Conservation (phyloP, 768 basidiomycete genomes). For the Pulveroboletus ravenelii region DNA sequence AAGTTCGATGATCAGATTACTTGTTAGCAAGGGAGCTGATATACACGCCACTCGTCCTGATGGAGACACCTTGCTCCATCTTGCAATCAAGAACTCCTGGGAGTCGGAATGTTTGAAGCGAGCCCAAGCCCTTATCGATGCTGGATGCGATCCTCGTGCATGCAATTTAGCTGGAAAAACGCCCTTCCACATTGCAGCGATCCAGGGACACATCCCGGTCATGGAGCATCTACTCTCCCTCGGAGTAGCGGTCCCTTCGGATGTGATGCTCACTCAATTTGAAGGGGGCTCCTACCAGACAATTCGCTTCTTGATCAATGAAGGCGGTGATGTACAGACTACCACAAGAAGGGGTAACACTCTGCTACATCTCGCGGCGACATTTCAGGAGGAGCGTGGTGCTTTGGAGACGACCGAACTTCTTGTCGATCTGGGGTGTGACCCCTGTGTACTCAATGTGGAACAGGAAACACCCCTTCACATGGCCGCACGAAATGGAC, state of each 20-base stretch:
- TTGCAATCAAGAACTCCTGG: background rate
- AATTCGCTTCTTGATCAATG: background rate
- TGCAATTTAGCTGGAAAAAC: background rate
- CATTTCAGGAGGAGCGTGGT: rapidly evolving
- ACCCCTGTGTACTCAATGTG: background rate
- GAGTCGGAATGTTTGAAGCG: background rate
- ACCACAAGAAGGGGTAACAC: background rate
- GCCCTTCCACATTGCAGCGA: background rate
- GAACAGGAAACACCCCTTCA: background rate
- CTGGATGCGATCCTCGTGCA: background rate
- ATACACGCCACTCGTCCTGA: background rate
- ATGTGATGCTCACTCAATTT: background rate
- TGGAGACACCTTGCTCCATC: background rate
- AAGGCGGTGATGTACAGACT: background rate
- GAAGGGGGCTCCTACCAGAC: background rate
- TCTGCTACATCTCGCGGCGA: background rate
- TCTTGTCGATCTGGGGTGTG: background rate
- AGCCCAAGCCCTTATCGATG: background rate
- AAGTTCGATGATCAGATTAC: background rate
- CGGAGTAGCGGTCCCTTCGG: background rate
- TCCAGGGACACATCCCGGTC: background rate
- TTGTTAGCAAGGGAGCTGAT: background rate
- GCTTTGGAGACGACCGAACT: background rate
- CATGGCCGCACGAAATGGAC: background rate
- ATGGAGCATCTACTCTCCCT: background rate